phyloP scores from a whole-genome alignment of 306 rosid species.

The Elaeagnus macrophylla region DNA sequence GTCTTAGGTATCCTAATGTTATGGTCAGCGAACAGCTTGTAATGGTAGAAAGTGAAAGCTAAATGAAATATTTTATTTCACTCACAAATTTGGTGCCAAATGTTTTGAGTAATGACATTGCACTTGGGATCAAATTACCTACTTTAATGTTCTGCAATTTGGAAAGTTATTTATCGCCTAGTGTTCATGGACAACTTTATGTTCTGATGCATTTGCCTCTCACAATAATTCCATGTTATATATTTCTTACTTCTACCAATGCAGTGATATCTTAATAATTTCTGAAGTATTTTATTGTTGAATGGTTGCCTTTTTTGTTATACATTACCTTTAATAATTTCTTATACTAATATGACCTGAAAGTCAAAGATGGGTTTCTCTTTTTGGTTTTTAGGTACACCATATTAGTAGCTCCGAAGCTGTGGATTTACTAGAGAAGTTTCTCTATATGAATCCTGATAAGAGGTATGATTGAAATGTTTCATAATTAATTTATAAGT shows the following conservation, averaged over 20 bases:
- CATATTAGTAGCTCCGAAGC: conserved; percentile 72
- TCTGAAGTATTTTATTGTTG: neutral
- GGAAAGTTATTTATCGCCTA: too few relatives aligned
- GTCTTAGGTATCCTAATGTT: too few relatives aligned
- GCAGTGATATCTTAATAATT: neutral
- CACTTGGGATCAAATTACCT: too few relatives aligned
- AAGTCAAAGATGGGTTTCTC: conserved; percentile 4
- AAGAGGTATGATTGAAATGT: conserved; percentile 41
- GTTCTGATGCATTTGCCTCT: too few relatives aligned
- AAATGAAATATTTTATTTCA: too few relatives aligned
- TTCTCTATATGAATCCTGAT: conserved; percentile 71
- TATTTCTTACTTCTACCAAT: conserved; percentile 5
- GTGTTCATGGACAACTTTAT: too few relatives aligned
- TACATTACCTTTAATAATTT: neutral
- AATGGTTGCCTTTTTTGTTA: neutral
- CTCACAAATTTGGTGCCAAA: too few relatives aligned
- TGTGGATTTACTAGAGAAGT: conserved; percentile 66
- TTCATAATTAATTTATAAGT: conserved; percentile 2
- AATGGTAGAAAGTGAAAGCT: too few relatives aligned
- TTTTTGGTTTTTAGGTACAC: conserved; percentile 35
- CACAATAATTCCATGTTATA: neutral
- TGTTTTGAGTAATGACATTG: too few relatives aligned
- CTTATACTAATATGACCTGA: conserved; percentile 3
- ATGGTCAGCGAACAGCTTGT: too few relatives aligned
- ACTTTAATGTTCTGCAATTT: too few relatives aligned